Conservation (phyloP, 1,139 yeast species). For the Geotrichum macrosporum region DNA sequence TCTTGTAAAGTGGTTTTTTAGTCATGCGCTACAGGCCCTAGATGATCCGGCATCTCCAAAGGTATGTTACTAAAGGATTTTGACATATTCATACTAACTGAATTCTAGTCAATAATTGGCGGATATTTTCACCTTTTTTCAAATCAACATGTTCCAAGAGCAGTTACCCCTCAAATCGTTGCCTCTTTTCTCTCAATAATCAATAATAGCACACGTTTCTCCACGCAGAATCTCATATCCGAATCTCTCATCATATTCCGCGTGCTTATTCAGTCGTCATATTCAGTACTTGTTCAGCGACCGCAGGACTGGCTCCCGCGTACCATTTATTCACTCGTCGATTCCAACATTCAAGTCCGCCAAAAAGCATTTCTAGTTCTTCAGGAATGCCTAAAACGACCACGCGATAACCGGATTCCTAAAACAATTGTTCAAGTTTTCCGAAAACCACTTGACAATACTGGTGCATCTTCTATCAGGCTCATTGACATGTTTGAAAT, state of each 20-base stretch:
- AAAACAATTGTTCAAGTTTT: slow-evolving; percentile 20
- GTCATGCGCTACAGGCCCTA: slow-evolving; percentile 27
- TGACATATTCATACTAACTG: too few species aligned
- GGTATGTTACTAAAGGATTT: too few species aligned
- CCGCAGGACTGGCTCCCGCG: slow-evolving; percentile 29
- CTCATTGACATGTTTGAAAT: slow-evolving; percentile 22
- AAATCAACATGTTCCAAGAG: slow-evolving; percentile 28
- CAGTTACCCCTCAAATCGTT: slow-evolving; percentile 27
- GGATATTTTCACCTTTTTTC: slow-evolving; percentile 31
- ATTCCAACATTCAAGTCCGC: slow-evolving; percentile 25
- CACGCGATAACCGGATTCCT: slow-evolving; percentile 22
- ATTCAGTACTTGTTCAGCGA: slow-evolving; percentile 25
- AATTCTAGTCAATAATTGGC: slow-evolving; percentile 29
- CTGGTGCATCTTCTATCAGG: slow-evolving; percentile 6
- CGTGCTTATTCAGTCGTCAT: slow-evolving; percentile 18
- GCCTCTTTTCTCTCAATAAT: slow-evolving; percentile 24
- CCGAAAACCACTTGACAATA: slow-evolving; percentile 20
- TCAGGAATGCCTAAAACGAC: slow-evolving; percentile 26
- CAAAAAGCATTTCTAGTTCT: slow-evolving; percentile 26
- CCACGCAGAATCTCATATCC: slow-evolving; percentile 28
- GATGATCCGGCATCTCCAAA: slow-evolving; percentile 24
- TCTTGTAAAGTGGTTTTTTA: slow-evolving; percentile 28
- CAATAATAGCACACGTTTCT: slow-evolving; percentile 25
- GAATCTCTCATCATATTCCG: slow-evolving; percentile 25
- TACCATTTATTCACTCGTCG: slow-evolving; percentile 25